Base-by-base conservation (phyloP, 2,329 filamentous ascomycete species). In the Phyllosticta citriasiana region DNA sequence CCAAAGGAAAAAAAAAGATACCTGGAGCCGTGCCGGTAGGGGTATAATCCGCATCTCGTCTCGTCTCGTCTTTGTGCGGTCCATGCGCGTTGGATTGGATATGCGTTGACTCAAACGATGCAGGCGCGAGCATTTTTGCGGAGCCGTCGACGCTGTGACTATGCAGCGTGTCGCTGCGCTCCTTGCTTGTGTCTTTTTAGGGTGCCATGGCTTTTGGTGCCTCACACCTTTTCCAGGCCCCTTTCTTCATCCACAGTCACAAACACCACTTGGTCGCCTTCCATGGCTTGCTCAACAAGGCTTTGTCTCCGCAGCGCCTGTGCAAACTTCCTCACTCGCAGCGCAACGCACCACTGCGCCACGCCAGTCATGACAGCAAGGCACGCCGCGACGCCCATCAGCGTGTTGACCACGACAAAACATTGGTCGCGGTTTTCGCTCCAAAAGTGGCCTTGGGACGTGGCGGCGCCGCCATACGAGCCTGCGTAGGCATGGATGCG, bases 321-420 rank as follows among this genome's bases (percentile, higher is more conserved):
- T 14, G 67, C 68, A 67, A 70, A 74, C n/a, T 54, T 61, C 55
- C 67, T 64, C 3, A 73, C 69, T 5, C 65, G 65, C 54, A 66
- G 22, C 51, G 73, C 57, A 16, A 69, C 68, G 68, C 70, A 70
- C 72, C 72, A 74, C 61, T 74, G 72, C 57, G 68, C 71, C 2
- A 64, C 62, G 62, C 72, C 67, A 60, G 71, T 61, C 4, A 67
- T 56, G 53, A 71, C 64, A 0, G 66, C 67, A 30, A 67, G 57
- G 47, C 65, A 67, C 4, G 65, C 68, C 3, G 67, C 64, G 9
- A 64, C 65, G 5, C 66, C 60, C 57, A 70, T 67, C 50, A 72
- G 47, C 1, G 66, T 63, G 24, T 61, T 60, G 27, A 74, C 67
- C 27, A 67, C 66, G 14, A 62, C 64, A 19, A 65, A 66, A 63